phyloP scores from a whole-genome alignment of 768 basidiomycete genomes.

The Erythrobasidium yunnanense region DNA sequence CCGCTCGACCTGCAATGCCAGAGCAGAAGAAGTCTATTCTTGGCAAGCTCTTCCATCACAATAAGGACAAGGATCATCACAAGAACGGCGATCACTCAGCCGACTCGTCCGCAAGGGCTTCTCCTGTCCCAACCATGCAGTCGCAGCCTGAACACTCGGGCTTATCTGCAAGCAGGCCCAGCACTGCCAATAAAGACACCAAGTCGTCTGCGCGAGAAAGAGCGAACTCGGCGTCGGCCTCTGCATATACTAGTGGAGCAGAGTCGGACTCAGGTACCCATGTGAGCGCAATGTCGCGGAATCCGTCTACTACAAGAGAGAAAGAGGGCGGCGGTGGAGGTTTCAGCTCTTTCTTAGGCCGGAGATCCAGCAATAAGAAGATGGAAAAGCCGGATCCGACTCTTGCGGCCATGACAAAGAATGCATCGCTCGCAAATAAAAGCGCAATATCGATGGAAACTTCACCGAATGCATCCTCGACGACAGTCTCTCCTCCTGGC shows the following conservation, averaged over 20 bases:
- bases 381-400: conserved; percentile 8
- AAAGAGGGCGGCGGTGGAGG: conserved; percentile 10
- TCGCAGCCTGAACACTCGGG: no score
- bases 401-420: conserved; percentile 4
- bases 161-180: no score
- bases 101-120: neutral
- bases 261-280: neutral
- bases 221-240: conserved; percentile 11
- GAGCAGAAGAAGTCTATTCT: conserved; percentile 21
- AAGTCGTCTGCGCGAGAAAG: no score
- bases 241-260: conserved; percentile 6
- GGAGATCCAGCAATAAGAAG: conserved; percentile 24
- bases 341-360: conserved; percentile 3
- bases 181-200: no score
- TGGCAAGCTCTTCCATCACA: conserved; percentile 16
- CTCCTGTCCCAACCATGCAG: neutral
- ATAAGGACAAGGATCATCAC: neutral
- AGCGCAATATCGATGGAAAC: no score
- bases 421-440: neutral
- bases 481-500: neutral
- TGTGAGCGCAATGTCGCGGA: neutral
- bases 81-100: neutral
- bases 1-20: neutral
- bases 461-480: conserved; percentile 7
- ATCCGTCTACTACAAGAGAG: neutral